Evolutionary conservation across 306 rosid genomes (phyloP).

Genomic region (Casuarina cunninghamiana): DNA sequence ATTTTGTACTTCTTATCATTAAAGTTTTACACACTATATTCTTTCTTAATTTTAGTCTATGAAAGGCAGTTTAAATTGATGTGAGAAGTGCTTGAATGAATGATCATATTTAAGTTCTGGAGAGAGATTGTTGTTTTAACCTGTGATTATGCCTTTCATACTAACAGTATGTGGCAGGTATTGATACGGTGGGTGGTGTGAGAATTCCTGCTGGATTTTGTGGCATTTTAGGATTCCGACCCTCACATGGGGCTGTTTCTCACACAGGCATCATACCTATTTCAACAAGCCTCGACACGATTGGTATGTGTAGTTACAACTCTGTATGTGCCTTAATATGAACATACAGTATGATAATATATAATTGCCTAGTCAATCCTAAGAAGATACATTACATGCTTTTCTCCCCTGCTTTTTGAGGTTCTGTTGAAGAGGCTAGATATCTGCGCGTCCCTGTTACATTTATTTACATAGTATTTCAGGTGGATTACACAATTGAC

Average conservation of each 20-base stretch:
- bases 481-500: not conserved
- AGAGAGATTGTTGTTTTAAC: not conserved
- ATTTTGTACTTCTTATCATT: not conserved
- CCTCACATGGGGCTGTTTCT: slow-evolving; percentile 89
- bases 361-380: not conserved
- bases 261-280: slow-evolving; percentile 66
- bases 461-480: not conserved
- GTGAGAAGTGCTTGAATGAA: not conserved
- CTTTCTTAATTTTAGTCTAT: not conserved
- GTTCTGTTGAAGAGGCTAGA: not conserved
- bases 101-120: not conserved
- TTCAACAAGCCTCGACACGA: slow-evolving; percentile 80
- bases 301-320: slow-evolving; percentile 57
- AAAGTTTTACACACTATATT: not conserved
- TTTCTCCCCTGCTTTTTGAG: not conserved
- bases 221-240: slow-evolving; percentile 90
- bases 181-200: slow-evolving; percentile 92
- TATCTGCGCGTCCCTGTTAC: not conserved
- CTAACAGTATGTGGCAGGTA: slow-evolving; percentile 48
- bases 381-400: not conserved
- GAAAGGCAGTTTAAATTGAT: not conserved
- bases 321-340: slow-evolving; percentile 4
- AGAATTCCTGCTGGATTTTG: slow-evolving; percentile 95
- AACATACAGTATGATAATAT: slow-evolving; percentile 9
- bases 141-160: slow-evolving; percentile 19